Percentiles rank a stretch among this genome's conserved stretches.
phyloP scores from a whole-genome alignment of 2,329 filamentous ascomycete genomes.

The Cercospora citrullina region DNA sequence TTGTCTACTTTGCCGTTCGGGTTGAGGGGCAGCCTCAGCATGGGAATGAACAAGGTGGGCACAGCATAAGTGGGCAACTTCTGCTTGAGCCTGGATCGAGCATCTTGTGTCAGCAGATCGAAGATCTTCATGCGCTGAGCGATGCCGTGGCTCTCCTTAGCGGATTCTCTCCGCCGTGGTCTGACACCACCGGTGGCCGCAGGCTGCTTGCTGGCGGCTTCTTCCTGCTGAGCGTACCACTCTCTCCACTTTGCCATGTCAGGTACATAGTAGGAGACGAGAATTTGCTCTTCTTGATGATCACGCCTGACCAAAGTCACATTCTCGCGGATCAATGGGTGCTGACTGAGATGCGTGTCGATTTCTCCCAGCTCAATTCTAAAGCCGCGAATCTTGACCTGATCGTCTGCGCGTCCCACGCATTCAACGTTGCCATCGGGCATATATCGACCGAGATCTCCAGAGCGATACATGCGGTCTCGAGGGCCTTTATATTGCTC shows the following conservation, averaged over 20 bases:
- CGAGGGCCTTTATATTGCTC: constrained; percentile 76
- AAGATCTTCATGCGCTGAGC: constrained; percentile 57
- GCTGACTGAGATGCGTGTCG: constrained; percentile 74
- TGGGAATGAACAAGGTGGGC: constrained; percentile 70
- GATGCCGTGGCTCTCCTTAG: constrained; percentile 36
- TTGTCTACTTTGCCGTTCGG: constrained; percentile 85
- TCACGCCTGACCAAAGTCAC: constrained; percentile 82
- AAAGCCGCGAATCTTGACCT: constrained; percentile 96
- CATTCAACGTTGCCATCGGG: constrained; percentile 71
- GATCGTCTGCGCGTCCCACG: constrained; percentile 78
- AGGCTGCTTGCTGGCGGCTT: constrained; percentile 27
- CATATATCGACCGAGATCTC: constrained; percentile 78
- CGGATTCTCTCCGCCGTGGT: constrained; percentile 31
- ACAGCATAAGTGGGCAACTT: constrained; percentile 74
- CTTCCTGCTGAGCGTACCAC: constrained; percentile 57
- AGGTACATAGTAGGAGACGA: constrained; percentile 89
- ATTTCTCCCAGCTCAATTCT: constrained; percentile 94
- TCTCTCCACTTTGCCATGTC: constrained; percentile 71
- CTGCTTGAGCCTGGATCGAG: constrained; percentile 67
- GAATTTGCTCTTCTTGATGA: constrained; percentile 77
- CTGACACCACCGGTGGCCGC: constrained; percentile 17
- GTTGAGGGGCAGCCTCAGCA: constrained; percentile 73
- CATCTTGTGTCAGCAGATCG: constrained; percentile 59
- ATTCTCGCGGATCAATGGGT: constrained; percentile 77
- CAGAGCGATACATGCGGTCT: constrained; percentile 83